Evolutionary conservation across 768 basidiomycete genomes (phyloP), one percentile per base, ranked within the genome.

Genomic region (Basidioascus undulatus): DNA sequence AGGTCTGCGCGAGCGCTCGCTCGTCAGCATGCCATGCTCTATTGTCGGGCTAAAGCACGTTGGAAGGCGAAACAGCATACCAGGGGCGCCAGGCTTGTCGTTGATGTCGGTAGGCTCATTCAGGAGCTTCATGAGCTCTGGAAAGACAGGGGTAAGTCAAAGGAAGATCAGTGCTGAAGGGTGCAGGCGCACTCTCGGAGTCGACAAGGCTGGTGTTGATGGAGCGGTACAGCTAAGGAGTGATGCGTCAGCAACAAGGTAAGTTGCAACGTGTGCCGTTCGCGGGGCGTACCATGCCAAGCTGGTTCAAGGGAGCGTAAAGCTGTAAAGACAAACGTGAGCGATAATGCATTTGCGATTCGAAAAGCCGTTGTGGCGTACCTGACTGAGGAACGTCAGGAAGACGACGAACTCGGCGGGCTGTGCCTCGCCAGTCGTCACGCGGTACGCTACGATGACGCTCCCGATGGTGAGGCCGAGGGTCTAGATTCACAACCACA

Each of bases 91-190:
- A 7, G 74, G 74, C 53, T 69, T 69, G 57, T 89, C 82, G 47
- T 75, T 71, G 46, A 94, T 70, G 44, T 87, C 86, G 0, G 70
- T 75, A 1, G 78, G 72, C 53, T 87, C 77, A 44, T 72, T 70
- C 6, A 96, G 65, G 15, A 86, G 64, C 41, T 75, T 68, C 42
- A 92, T 64, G 33, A 94, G 65, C 52, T 72, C 5, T 6, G 24
- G 20, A 5, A 42, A 9, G 26, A 33, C 24, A 6, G 35, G 19
- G 4, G 15, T 21, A n/a, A n/a, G n/a, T n/a, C n/a, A n/a, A n/a
- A n/a, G n/a, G n/a, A n/a, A n/a, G n/a, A n/a, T n/a, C n/a, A n/a
- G n/a, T n/a, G n/a, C n/a, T n/a, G n/a, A n/a, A n/a, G n/a, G 20
- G 18, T 23, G n/a, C 6, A 25, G 20, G 32, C 15, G 28, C 18